Percentiles rank a stretch among this genome's conserved stretches.
Conservation (phyloP, 2,329 filamentous ascomycete genomes). For the Fusarium pseudocircinatum region DNA sequence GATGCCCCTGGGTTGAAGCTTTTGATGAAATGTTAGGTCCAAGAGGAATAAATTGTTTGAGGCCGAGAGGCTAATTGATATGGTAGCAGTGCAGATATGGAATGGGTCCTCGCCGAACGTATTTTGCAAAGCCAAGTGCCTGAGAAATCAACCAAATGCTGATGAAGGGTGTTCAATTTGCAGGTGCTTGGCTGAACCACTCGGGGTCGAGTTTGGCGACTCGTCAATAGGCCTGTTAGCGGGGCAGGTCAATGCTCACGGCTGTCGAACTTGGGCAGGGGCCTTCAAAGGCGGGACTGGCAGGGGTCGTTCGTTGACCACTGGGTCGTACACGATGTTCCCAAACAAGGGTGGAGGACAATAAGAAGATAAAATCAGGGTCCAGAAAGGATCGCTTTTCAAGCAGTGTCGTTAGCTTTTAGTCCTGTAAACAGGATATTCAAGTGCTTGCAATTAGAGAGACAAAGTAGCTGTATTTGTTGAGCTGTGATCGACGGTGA, state of each 20-base stretch:
- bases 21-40: constrained; percentile 5
- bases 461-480: not conserved
- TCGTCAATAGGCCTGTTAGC: constrained; percentile 37
- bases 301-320: constrained; percentile 33
- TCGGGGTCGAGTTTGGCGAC: constrained; percentile 32
- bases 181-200: constrained; percentile 30
- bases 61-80: not conserved
- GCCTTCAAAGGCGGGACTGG: constrained; percentile 27
- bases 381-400: constrained; percentile 29
- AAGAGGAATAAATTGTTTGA: not conserved
- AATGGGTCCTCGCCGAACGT: constrained; percentile 20
- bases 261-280: constrained; percentile 37
- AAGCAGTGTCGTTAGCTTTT: not conserved
- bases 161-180: constrained; percentile 31
- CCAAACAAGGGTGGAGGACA: constrained; percentile 20
- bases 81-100: constrained; percentile 22
- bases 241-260: constrained; percentile 41
- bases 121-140: constrained; percentile 8
- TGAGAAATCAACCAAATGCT: constrained; percentile 20
- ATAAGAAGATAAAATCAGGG: constrained; percentile 30
- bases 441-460: not conserved
- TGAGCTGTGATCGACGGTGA: not conserved
- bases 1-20: constrained; percentile 13
- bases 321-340: constrained; percentile 25
- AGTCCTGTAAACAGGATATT: not conserved